phyloP scores from a whole-genome alignment of 202 grass and related monocot species.

The Hordeum pubiflorum region DNA sequence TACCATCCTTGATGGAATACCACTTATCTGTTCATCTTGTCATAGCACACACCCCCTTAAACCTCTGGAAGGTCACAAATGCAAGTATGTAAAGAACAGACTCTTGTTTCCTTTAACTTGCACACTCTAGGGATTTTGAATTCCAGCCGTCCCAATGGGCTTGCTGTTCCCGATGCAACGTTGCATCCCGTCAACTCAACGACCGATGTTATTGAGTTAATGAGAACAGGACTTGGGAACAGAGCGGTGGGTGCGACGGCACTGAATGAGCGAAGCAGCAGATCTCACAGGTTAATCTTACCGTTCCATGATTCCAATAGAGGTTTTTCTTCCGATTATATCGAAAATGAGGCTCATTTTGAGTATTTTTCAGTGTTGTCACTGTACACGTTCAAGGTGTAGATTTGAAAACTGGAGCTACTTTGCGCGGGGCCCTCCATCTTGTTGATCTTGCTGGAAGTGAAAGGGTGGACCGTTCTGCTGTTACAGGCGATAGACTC shows the following conservation, averaged over 20 bases:
- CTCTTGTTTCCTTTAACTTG: conserved; percentile 44
- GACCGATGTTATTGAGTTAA: conserved; percentile 59
- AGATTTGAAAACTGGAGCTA: conserved; percentile 63
- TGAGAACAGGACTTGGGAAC: conserved; percentile 58
- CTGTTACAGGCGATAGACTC: conserved; percentile 70
- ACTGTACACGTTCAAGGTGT: conserved; percentile 61
- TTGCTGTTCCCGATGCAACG: conserved; percentile 82
- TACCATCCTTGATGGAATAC: not conserved
- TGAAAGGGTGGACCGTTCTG: conserved; percentile 80
- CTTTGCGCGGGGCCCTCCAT: conserved; percentile 58
- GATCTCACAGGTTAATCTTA: conserved; percentile 77
- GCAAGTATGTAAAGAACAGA: not conserved
- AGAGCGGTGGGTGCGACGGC: conserved; percentile 61
- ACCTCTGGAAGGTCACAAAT: not conserved
- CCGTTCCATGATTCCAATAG: not conserved
- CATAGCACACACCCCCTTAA: not conserved
- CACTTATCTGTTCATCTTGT: not conserved
- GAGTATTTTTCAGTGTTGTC: conserved; percentile 51
- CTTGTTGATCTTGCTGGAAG: conserved; percentile 93
- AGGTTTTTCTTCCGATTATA: conserved; percentile 16
- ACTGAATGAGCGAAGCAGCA: conserved; percentile 84
- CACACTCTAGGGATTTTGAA: conserved; percentile 63
- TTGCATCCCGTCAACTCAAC: conserved; percentile 62
- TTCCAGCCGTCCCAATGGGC: conserved; percentile 45
- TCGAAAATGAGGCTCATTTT: conserved; percentile 2